Percentiles rank a stretch among this genome's conserved stretches.
Conservation (phyloP, 2,329 filamentous ascomycete genomes). For the Diaporthe sp. region DNA sequence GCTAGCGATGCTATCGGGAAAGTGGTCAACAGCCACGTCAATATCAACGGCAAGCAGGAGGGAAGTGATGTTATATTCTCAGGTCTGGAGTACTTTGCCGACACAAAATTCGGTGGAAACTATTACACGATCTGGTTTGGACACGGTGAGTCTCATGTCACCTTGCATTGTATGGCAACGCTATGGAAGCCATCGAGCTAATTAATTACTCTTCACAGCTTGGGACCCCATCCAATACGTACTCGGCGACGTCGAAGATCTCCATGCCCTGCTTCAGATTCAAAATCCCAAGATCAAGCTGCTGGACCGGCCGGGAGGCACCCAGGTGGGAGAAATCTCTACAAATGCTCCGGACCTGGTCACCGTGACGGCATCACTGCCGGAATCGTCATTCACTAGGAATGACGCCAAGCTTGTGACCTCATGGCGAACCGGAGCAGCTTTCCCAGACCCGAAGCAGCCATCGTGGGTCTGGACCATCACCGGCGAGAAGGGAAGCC, state of each 20-base stretch:
- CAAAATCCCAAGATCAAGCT: slow-evolving; percentile 59
- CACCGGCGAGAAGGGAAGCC: slow-evolving; percentile 61
- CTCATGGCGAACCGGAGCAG: slow-evolving; percentile 58
- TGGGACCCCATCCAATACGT: slow-evolving; percentile 62
- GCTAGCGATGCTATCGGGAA: slow-evolving; percentile 62
- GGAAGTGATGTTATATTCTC: slow-evolving; percentile 50
- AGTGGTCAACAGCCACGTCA: slow-evolving; percentile 65
- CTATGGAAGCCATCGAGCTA: slow-evolving; percentile 1
- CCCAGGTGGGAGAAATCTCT: slow-evolving; percentile 50
- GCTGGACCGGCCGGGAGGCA: slow-evolving; percentile 49
- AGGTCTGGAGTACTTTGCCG: slow-evolving; percentile 62
- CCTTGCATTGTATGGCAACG: slow-evolving; percentile 42
- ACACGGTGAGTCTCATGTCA: slow-evolving; percentile 53
- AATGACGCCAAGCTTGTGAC: slow-evolving; percentile 55
- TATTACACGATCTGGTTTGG: slow-evolving; percentile 57
- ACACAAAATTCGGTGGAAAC: slow-evolving; percentile 63
- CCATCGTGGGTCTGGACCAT: slow-evolving; percentile 61
- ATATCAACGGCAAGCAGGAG: slow-evolving; percentile 53
- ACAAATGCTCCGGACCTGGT: slow-evolving; percentile 50
- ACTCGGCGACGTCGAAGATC: slow-evolving; percentile 59
- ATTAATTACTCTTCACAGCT: slow-evolving; percentile 48
- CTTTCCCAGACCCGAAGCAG: slow-evolving; percentile 56
- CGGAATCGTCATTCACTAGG: slow-evolving; percentile 43
- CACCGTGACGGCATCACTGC: slow-evolving; percentile 50
- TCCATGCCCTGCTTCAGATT: slow-evolving; percentile 58